Evolutionary conservation across 176 grass and related monocot genomes (phyloP).

Genomic region (Oryza glumipatula): DNA sequence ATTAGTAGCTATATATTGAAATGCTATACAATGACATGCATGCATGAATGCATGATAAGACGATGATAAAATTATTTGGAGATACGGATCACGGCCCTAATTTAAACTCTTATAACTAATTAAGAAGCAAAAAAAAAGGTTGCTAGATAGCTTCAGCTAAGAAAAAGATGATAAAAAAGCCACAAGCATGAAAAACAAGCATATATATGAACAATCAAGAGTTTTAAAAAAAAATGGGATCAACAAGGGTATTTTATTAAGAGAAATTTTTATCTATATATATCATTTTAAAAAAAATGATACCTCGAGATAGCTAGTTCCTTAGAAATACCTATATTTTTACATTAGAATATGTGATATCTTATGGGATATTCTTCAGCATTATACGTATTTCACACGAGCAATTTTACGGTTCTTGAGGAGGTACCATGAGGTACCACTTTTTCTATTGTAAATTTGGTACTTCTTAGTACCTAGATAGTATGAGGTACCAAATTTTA

Average conservation of each 20-base stretch:
- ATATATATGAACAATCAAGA: neutral
- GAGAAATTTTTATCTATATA: too few species aligned
- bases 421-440: too few species aligned
- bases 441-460: too few species aligned
- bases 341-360: too few species aligned
- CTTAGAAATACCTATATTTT: too few species aligned
- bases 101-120: constrained; percentile 19
- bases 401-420: too few species aligned
- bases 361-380: too few species aligned
- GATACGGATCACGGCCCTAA: neutral
- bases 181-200: neutral
- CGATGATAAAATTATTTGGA: neutral
- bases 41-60: neutral
- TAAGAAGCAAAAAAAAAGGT: neutral
- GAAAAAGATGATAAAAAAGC: neutral
- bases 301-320: too few species aligned
- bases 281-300: too few species aligned
- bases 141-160: neutral
- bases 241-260: neutral
- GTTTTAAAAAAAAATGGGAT: neutral
- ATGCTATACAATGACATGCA: neutral
- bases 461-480: too few species aligned
- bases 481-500: too few species aligned
- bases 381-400: too few species aligned
- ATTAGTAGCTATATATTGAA: neutral